These are phyloP conservation scores for Thuidium tamariscinum DNA, from an alignment of 225 moss, liverwort and hornwort genomes.

Conservation along the genomic window DNA sequence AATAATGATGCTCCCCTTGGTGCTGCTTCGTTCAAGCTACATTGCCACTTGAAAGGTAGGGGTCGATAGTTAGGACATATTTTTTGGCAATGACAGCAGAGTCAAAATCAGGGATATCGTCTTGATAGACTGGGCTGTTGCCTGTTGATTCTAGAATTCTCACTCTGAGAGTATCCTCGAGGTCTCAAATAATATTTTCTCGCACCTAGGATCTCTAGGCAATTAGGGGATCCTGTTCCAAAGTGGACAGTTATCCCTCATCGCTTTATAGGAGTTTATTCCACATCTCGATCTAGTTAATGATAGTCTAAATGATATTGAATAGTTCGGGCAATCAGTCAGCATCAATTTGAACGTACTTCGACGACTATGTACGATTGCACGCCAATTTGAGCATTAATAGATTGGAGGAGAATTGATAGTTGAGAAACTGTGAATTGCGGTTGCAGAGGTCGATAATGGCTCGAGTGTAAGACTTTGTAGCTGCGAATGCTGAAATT, in stretches of 20 bases:
- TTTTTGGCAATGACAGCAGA: background rate
- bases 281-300: background rate
- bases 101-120: background rate
- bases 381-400: background rate
- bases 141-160: background rate
- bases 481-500: background rate
- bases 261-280: background rate
- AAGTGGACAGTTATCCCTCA: background rate
- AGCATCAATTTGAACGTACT: background rate
- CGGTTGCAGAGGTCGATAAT: background rate
- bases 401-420: background rate
- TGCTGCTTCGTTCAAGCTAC: slow-evolving; percentile 93
- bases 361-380: background rate
- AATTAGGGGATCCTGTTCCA: background rate
- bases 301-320: background rate
- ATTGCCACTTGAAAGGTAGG: slow-evolving; percentile 91
- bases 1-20: slow-evolving; percentile 99
- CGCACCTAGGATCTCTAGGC: background rate
- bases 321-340: background rate
- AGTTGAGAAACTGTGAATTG: background rate
- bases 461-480: background rate
- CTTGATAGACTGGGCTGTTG: background rate
- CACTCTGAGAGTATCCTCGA: background rate
- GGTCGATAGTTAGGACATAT: background rate
- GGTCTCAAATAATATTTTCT: background rate